Evolutionary conservation across 139 green algal genomes (phyloP), one percentile per base, ranked within the genome.

Genomic region (Picochlorum sp.): DNA sequence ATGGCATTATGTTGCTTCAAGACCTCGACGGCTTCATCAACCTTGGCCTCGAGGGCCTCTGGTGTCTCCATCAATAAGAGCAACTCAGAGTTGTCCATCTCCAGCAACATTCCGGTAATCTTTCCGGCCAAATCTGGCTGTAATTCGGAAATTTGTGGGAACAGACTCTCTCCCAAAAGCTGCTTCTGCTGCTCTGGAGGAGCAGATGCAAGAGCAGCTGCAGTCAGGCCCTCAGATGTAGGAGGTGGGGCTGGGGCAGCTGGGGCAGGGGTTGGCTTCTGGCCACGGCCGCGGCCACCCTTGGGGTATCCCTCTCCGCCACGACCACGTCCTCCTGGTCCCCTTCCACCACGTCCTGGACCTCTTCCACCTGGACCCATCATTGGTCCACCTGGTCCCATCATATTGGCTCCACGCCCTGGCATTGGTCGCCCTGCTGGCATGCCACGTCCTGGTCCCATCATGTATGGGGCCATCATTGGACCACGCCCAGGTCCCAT

Each of bases 21-120:
- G 58, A 79, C 66, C 49, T 57, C 62, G 56, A 96, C 86, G 14
- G 89, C 89, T 75, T 96, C 90, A 49, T 92, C 81, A 44, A 95
- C 85, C 83, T 96, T 96, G 57, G 77, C 56, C 18, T 69, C 41
- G 67, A 95, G 75, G 7, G 83, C 81, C 49, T 87, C 77, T 28
- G 71, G 62, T 28, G 75, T 78, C 69, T 96, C 87, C 30, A 96
- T 74, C 67, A 96, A 76, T 62, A 92, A 76, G 58, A 95, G 79
- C 73, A 96, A 75, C 76, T 95, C 89, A 65, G 73, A 73, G 77
- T 94, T 92, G 77, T 94, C 85, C 90, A 96, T 95, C 76, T 96
- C 90, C 69, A 96, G 80, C 21, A 96, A 79, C 90, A 96, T 96
- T 57, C 90, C 90, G 9, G 90, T 96, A 77, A 96, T 91, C 83